Conservation (phyloP, 2,329 filamentous ascomycete genomes). For the Pseudopyrenochaeta lycopersici region DNA sequence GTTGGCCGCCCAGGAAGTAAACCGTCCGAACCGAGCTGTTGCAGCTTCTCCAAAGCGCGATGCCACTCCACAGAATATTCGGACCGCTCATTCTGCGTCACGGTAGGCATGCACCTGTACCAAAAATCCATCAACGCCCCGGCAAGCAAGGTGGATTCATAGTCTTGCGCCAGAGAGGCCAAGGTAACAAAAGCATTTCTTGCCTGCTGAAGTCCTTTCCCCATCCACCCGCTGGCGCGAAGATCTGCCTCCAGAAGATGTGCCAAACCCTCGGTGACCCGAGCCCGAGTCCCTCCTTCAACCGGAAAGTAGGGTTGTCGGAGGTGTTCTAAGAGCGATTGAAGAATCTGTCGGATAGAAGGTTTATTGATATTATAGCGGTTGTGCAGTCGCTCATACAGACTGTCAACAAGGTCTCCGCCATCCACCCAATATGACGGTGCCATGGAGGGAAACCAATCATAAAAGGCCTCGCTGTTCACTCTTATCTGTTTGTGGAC, state of each 20-base stretch:
- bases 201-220: neutral
- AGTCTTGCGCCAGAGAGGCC: neutral
- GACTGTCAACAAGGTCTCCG: neutral
- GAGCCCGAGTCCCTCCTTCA: neutral
- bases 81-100: neutral
- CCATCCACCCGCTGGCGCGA: neutral
- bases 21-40: neutral
- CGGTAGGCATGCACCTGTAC: neutral
- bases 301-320: neutral
- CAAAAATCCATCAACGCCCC: neutral
- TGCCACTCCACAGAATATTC: neutral
- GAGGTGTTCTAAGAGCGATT: neutral
- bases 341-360: neutral
- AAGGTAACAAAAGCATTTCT: neutral
- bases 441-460: neutral
- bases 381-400: neutral
- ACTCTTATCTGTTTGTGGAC: neutral
- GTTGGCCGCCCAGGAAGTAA: neutral
- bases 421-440: neutral
- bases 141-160: neutral
- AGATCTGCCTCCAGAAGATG: neutral
- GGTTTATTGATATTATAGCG: neutral
- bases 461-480: neutral
- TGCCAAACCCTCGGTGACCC: neutral
- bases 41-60: neutral